Conservation (phyloP, 2,329 filamentous ascomycete genomes). For the Aspergillus niger region DNA sequence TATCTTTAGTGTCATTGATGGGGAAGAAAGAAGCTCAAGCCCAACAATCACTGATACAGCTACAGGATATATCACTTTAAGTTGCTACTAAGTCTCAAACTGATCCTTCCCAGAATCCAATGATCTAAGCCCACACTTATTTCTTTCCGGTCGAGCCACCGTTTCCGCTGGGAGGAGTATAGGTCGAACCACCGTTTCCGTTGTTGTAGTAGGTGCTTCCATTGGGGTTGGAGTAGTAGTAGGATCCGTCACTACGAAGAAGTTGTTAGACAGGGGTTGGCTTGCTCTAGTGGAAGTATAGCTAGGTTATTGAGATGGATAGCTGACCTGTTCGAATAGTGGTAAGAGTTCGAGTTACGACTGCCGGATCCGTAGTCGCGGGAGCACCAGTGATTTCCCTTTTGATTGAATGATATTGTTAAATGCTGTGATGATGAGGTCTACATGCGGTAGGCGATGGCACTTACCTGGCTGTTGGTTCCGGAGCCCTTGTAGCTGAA, state of each 20-base stretch:
- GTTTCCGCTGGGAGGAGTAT: slow-evolving; percentile 58
- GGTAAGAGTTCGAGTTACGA: slow-evolving; percentile 57
- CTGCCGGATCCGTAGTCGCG: slow-evolving; percentile 63
- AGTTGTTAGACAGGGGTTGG: not conserved
- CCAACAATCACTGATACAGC: too few relatives aligned
- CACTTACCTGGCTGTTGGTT: slow-evolving; percentile 63
- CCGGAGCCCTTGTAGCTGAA: slow-evolving; percentile 52
- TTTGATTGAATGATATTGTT: not conserved
- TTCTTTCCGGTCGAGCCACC: slow-evolving; percentile 14
- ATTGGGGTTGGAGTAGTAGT: slow-evolving; percentile 72
- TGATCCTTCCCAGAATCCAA: too few relatives aligned
- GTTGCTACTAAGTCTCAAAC: too few relatives aligned
- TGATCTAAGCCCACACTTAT: slow-evolving; percentile 2
- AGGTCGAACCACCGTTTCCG: slow-evolving; percentile 60
- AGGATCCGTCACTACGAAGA: slow-evolving; percentile 59
- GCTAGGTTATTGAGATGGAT: not conserved
- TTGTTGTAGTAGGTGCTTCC: slow-evolving; percentile 70
- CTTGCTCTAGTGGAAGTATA: not conserved
- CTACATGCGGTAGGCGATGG: not conserved
- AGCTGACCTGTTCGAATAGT: slow-evolving; percentile 66
- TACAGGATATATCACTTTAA: too few relatives aligned
- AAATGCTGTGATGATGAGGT: not conserved
- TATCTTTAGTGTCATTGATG: too few relatives aligned
- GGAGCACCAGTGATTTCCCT: slow-evolving; percentile 70
- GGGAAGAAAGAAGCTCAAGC: too few relatives aligned